A percentile compares a stretch with the other conserved stretches of the same genome.
Evolutionary conservation across 78 protist species (phyloP).

Genomic region (Isochrysis galbana): DNA sequence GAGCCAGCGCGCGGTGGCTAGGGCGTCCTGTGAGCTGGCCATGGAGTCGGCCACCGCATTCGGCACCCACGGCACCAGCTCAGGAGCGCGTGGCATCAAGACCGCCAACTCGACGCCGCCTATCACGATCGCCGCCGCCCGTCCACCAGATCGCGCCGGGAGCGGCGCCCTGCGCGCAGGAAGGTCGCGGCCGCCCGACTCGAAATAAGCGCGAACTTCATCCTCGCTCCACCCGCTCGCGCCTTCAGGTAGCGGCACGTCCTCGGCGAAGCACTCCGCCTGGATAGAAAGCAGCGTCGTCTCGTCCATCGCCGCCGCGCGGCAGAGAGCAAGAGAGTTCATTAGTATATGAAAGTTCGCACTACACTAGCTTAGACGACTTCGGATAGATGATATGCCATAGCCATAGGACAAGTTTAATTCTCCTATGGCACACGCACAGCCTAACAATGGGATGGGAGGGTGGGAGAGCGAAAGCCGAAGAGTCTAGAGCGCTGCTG

Average conservation of each 20-base stretch:
- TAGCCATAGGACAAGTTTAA: no score
- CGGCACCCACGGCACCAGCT: neutral
- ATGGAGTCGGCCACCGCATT: neutral
- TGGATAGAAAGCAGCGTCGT: neutral
- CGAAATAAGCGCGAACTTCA: neutral
- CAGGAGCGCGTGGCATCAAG: neutral
- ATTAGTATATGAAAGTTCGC: no score
- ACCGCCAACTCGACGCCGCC: neutral
- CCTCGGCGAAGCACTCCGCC: neutral
- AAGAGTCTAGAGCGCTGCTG: no score
- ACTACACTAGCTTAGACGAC: no score
- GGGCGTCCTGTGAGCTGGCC: neutral
- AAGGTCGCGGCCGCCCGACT: neutral
- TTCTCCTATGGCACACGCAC: no score
- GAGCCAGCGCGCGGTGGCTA: neutral
- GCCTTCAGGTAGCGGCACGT: neutral
- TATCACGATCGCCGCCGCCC: neutral
- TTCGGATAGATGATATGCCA: no score
- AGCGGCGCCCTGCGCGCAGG: no score
- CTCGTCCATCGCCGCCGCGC: neutral
- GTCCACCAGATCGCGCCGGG: neutral
- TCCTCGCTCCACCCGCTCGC: neutral
- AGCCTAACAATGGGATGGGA: no score
- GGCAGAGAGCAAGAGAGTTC: no score
- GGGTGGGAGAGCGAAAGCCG: no score